Percentiles rank a stretch among this genome's conserved stretches.
Evolutionary conservation across 176 grass and related monocot species (phyloP).

Genomic region (Tuctoria greenei): DNA sequence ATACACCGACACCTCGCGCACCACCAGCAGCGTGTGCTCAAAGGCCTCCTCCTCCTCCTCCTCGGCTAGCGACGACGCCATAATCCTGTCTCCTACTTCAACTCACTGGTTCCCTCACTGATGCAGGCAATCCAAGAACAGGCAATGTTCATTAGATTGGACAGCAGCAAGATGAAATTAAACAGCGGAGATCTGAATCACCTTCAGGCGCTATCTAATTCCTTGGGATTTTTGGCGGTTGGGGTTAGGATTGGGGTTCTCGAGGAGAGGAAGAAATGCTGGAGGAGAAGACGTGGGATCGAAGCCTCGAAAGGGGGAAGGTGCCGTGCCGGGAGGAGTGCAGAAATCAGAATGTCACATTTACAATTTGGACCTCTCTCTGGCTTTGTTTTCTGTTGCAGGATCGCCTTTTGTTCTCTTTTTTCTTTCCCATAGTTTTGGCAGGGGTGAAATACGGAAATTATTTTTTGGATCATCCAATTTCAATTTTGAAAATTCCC

Average conservation of each 20-base stretch:
- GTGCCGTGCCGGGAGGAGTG: conserved; percentile 1
- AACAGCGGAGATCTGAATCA: conserved; percentile 29
- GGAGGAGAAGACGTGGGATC: conserved; percentile 40
- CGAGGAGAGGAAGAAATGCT: conserved; percentile 39
- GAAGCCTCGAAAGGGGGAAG: conserved; percentile 42
- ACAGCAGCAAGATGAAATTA: background rate
- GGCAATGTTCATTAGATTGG: conserved; percentile 27
- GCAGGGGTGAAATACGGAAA: no score
- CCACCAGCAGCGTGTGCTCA: conserved; percentile 95
- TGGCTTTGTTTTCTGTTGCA: background rate
- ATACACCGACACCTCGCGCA: conserved; percentile 91
- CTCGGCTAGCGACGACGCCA: conserved; percentile 43
- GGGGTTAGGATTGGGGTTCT: conserved; percentile 51
- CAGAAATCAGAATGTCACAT: conserved; percentile 39
- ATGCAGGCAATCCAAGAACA: conserved; percentile 31
- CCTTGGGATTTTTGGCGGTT: conserved; percentile 10
- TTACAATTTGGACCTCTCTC: conserved; percentile 6
- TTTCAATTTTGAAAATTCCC: no score
- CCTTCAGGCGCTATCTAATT: conserved; percentile 36
- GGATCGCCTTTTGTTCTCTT: background rate
- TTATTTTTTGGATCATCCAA: no score
- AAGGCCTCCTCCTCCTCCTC: conserved; percentile 71
- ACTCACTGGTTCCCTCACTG: conserved; percentile 8
- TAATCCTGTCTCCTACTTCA: background rate
- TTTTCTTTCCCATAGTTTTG: background rate